Evolutionary conservation across 768 basidiomycete species (phyloP), one percentile per base, ranked within the genome.

Genomic region (Naganishia onofrii): DNA sequence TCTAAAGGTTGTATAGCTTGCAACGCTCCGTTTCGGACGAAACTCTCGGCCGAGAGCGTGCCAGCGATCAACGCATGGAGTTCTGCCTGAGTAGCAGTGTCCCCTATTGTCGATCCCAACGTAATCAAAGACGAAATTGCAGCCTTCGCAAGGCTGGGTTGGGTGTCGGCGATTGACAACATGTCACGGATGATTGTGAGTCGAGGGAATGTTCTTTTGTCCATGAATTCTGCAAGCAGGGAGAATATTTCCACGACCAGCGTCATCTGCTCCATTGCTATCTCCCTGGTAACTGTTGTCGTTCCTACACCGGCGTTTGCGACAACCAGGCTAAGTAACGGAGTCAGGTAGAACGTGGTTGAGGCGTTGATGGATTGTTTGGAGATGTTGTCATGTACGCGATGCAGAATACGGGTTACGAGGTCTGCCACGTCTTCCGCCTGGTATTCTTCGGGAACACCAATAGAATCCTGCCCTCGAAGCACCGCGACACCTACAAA

Each of bases 1-100:
- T 98, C 96, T 73, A 98, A 89, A 0, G 93, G 90, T 92, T 97
- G 70, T 2, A 98, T 83, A 0, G 93, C 85, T 75, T 94, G 93
- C n/a, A 98, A 82, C 76, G 91, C 92, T 10, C 93, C 88, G 75
- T 89, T 90, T 19, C 95, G 86, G 1, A 90, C 91, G 75, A 92
- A 89, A 0, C 88, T 88, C 75, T 97, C 95, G 75, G 92, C 91
- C n/a, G 85, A 82, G 9, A 97, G 83, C 0, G 88, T 90, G 2
- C 93, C 92, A 12, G 79, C 81, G 28, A 97, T 82, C 51, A 98
- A 82, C 21, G 87, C 85, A 0, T 81, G 74, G 2, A 87, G 84
- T 77, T 99, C 95, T 21, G 83, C 85, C 15, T 77, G 74, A 0
- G 86, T 85, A 0, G 90, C 88, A 23, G 83, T 88, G 6, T 84